Conservation (phyloP, 208 protist species). For the Trypanosoma boissoni region DNA sequence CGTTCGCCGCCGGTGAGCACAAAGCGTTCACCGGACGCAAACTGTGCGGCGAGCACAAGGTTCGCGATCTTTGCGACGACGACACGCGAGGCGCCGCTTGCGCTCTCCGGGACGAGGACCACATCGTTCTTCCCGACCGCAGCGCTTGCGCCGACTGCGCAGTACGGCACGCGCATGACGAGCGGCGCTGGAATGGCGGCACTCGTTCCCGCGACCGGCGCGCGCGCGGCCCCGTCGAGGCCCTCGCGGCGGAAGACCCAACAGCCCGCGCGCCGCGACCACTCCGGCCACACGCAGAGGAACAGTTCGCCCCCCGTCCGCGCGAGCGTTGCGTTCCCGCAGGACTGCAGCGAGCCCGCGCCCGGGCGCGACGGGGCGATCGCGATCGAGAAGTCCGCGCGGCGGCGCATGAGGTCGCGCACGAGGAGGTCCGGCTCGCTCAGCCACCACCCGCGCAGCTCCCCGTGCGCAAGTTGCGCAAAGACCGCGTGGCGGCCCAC, state of each 20-base stretch:
- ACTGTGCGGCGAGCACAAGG: slow-evolving; percentile 20
- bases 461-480: slow-evolving; percentile 45
- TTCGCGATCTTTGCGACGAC: slow-evolving; percentile 21
- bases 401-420: slow-evolving; percentile 30
- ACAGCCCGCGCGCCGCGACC: slow-evolving; percentile 34
- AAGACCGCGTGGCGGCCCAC: slow-evolving; percentile 65
- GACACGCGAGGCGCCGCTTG: too few species aligned
- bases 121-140: slow-evolving; percentile 55
- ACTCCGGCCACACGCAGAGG: slow-evolving; percentile 61
- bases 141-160: slow-evolving; percentile 45
- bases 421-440: slow-evolving; percentile 69
- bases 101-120: slow-evolving; percentile 43
- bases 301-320: slow-evolving; percentile 48
- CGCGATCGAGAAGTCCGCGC: slow-evolving; percentile 12
- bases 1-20: not conserved
- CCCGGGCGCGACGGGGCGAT: slow-evolving; percentile 1
- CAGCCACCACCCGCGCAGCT: slow-evolving; percentile 46
- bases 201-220: slow-evolving; percentile 37
- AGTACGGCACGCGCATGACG: slow-evolving; percentile 64
- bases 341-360: slow-evolving; percentile 33
- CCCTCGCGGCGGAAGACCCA: slow-evolving; percentile 54
- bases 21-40: slow-evolving; percentile 18
- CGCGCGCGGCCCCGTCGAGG: slow-evolving; percentile 18
- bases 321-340: slow-evolving; percentile 57
- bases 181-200: slow-evolving; percentile 45